These are phyloP conservation scores for Heritiera fomes DNA, from an alignment of 345 rosid genomes.

Conservation along the genomic window DNA sequence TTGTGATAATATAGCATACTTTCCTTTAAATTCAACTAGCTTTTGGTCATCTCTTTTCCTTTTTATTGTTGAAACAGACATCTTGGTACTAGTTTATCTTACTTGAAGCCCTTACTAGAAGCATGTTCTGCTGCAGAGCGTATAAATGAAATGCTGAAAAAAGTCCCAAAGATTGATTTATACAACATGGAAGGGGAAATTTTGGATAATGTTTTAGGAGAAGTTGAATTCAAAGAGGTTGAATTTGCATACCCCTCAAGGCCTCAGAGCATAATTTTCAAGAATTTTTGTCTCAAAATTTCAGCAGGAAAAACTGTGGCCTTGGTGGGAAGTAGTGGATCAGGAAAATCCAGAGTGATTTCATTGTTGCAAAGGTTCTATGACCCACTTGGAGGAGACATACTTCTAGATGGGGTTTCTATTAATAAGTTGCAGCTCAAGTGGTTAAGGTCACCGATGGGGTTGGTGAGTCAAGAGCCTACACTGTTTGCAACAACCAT, in stretches of 20 bases:
- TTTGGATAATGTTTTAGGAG: constrained; percentile 46
- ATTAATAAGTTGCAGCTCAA: constrained; percentile 65
- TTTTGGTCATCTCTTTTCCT: not conserved
- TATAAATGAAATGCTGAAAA: constrained; percentile 56
- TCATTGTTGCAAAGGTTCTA: constrained; percentile 84
- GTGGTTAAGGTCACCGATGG: constrained; percentile 82
- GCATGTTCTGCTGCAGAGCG: constrained; percentile 67
- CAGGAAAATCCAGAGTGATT: constrained; percentile 83
- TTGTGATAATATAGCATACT: not conserved
- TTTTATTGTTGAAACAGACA: constrained; percentile 36
- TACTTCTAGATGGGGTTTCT: constrained; percentile 62
- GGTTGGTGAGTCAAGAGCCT: constrained; percentile 77
- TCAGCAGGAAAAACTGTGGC: constrained; percentile 82
- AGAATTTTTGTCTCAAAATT: constrained; percentile 52
- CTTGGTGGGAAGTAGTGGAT: constrained; percentile 86
- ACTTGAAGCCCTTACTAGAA: constrained; percentile 70
- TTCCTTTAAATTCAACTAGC: not conserved
- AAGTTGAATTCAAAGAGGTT: constrained; percentile 62
- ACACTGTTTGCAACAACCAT: constrained; percentile 74
- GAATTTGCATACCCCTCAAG: constrained; percentile 80
- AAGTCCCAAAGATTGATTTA: constrained; percentile 73
- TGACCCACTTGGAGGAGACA: constrained; percentile 63
- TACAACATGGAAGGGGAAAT: constrained; percentile 51
- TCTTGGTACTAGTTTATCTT: constrained; percentile 67
- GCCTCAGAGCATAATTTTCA: constrained; percentile 52